Percentiles rank a stretch among this genome's conserved stretches.
phyloP scores from a whole-genome alignment of 257 asterid species.

The Avicennia marina region DNA sequence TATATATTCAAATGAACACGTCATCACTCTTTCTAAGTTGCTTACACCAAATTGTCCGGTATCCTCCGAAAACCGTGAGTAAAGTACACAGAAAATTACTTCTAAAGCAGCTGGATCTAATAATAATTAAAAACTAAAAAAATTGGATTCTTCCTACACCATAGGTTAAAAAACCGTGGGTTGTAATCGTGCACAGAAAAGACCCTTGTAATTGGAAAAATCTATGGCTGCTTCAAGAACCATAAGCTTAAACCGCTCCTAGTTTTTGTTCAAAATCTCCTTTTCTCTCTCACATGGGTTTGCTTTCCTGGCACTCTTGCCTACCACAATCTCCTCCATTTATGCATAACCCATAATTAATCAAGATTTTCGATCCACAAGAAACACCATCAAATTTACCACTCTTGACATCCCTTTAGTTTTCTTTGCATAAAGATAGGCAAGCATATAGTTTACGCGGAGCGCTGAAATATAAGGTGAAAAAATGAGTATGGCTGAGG shows the following conservation, averaged over 20 bases:
- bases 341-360: background rate
- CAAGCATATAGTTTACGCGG: too few relatives aligned
- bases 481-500: conserved; percentile 43
- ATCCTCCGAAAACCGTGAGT: conserved; percentile 20
- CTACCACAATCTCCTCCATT: background rate
- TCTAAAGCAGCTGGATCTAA: too few relatives aligned
- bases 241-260: conserved; percentile 24
- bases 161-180: too few relatives aligned
- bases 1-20: too few relatives aligned
- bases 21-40: too few relatives aligned
- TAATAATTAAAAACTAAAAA: too few relatives aligned
- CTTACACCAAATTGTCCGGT: background rate
- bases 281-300: background rate
- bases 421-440: too few relatives aligned
- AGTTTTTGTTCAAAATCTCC: conserved; percentile 22
- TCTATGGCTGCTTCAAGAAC: conserved; percentile 21
- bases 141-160: too few relatives aligned
- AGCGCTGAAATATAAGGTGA: background rate
- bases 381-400: background rate
- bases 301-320: background rate
- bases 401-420: background rate
- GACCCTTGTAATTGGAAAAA: too few relatives aligned
- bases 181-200: too few relatives aligned
- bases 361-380: background rate
- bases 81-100: background rate